Conservation (phyloP, 306 rosid species). For the Lupinus albus region DNA sequence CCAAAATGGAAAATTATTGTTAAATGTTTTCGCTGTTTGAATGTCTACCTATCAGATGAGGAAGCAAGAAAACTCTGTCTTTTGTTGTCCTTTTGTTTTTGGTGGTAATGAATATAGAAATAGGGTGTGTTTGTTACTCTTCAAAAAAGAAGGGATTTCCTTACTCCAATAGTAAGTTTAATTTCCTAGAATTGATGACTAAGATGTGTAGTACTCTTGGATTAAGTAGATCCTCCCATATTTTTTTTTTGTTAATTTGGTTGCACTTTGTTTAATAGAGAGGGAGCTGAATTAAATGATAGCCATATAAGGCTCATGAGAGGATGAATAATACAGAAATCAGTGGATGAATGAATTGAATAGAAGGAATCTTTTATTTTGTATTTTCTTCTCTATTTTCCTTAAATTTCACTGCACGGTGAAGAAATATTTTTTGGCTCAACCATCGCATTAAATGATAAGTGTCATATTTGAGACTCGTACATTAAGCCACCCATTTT, state of each 20-base stretch:
- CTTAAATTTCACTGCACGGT: constrained; percentile 13
- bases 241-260: background rate
- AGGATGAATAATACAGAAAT: constrained; percentile 36
- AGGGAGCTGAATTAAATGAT: constrained; percentile 35
- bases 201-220: no score
- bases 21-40: constrained; percentile 62
- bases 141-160: no score
- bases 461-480: constrained; percentile 27
- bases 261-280: constrained; percentile 17
- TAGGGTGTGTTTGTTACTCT: no score
- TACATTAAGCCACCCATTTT: no score
- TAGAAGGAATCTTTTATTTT: constrained; percentile 35
- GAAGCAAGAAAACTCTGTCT: constrained; percentile 12
- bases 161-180: no score
- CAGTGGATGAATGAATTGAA: constrained; percentile 16
- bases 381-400: background rate
- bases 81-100: constrained; percentile 10
- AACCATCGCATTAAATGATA: constrained; percentile 8
- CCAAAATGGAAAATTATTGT: constrained; percentile 47
- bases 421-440: background rate
- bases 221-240: no score
- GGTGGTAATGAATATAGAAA: no score
- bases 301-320: constrained; percentile 44
- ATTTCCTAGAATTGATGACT: no score
- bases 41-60: constrained; percentile 45